Evolutionary conservation across 805 yeast species (phyloP), one percentile per base, ranked within the genome.

Genomic region (Lipomyces orientalis): DNA sequence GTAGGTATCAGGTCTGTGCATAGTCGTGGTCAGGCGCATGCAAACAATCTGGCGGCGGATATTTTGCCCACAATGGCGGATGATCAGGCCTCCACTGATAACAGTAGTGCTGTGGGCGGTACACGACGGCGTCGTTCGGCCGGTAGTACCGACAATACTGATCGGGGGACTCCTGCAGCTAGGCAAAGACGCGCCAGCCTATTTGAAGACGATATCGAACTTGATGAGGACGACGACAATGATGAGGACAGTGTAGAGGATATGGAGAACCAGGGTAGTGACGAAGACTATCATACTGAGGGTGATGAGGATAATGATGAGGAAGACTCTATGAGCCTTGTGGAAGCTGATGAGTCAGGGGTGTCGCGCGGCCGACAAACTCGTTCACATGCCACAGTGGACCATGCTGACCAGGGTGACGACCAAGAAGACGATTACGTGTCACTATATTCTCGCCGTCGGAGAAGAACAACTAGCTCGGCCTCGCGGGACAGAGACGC

Each of bases 1-100:
- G 80, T 84, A 25, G 86, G 87, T 5, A 82, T 85, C 29, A 75
- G 87, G 8, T 82, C 86, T 0, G 81, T 75, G 62, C 55, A 61
- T 31, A 8, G 49, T 43, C 49, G 49, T 19, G 22, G 22, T 43
- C 49, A 43, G 5, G 22, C 22, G n/a, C 49, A 43, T 43, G 49
- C 49, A 19, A 43, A n/a, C 22, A 19, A 43, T 43, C n/a, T 43
- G 19, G 49, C 49, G 22, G 49, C 49, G 22, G 49, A 43, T 19
- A 43, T 43, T 43, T 16, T 31, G 60, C 58, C 14, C 39, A 60
- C 37, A 60, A 43, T n/a, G 34, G 54, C 19, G 10, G 49, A 43
- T 5, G 52, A 58, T 25, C 63, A 63, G 22, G 39, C 69, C 31
- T 49, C 65, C 43, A 46, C 58, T 10, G 67, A 66, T 35, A 10